Base-by-base conservation (phyloP, 495 filamentous ascomycete genomes). In the Collariella sp. region DNA sequence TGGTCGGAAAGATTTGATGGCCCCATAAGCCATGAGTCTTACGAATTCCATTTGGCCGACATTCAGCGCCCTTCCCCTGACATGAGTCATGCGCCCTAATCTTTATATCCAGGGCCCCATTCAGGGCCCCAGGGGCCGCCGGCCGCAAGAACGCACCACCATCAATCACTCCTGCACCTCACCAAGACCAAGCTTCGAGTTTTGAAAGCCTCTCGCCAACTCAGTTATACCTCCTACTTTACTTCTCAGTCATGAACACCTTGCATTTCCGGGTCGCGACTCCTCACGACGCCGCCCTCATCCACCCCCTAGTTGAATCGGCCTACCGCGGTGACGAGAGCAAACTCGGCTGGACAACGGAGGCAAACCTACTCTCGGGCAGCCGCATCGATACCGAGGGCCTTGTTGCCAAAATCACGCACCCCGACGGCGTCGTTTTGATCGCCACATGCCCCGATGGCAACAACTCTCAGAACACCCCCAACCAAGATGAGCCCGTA, bases 301-400 rank as follows among this genome's bases (percentile, higher is more conserved):
- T 57, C 48, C 41, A 57, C n/a, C 54, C 47, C 3, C 63, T 76
- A 6, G 67, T 76, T 0, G 62, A 72, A 58, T 67, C 67, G 6
- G 72, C 73, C 12, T 76, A 74, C 55, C 72, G 69, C 39, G 66
- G 72, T 43, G 63, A 68, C 18, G 64, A 71, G 23, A 70, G 52
- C 57, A 55, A 69, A 19, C 24, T 56, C 38, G 68, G 64, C 47
- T 76, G 72, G 73, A 73, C 69, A 1, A 70, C 65, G 9, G 61
- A 70, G 40, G 59, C 67, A 35, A 64, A 69, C 9, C 63, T 76
- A 18, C 51, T 67, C 1, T 41, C 57, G 0, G 60, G 60, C 50
- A 70, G 69, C 16, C 62, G 61, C 38, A 66, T 72, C 29, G 53
- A 65, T 31, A 41, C 57, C 10, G 46, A 57, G 1, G 56, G 65